These are phyloP conservation scores for Ottelia alismoides DNA, from an alignment of 106 monocot genomes.

Conservation along the genomic window DNA sequence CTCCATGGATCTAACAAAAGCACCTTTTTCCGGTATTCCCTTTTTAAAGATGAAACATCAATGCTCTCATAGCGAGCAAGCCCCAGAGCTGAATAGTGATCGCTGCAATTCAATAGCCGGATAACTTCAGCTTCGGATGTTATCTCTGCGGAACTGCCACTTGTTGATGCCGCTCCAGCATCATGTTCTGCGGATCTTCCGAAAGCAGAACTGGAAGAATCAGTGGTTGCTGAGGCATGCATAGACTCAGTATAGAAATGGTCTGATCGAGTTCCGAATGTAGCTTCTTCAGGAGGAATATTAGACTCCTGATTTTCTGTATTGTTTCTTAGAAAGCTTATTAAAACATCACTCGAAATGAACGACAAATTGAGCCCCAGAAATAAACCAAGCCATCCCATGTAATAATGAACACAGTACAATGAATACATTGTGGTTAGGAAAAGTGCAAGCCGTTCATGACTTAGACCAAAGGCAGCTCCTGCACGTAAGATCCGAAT, in stretches of 20 bases:
- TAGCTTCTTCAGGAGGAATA: constrained; percentile 17
- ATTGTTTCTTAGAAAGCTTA: constrained; percentile 55
- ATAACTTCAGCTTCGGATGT: constrained; percentile 92
- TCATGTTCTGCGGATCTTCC: constrained; percentile 23
- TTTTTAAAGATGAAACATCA: constrained; percentile 70
- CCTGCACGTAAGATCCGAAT: constrained; percentile 25
- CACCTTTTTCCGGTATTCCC: constrained; percentile 92
- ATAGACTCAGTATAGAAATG: constrained; percentile 18
- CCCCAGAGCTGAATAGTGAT: constrained; percentile 89
- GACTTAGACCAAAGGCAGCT: constrained; percentile 37
- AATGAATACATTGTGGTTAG: constrained; percentile 62
- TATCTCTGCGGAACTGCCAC: constrained; percentile 66
- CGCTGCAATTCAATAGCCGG: constrained; percentile 67
- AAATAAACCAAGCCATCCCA: constrained; percentile 85
- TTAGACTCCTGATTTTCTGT: constrained; percentile 34
- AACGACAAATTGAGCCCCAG: constrained; percentile 74
- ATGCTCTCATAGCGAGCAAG: constrained; percentile 61
- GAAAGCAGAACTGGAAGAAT: constrained; percentile 17
- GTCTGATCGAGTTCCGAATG: constrained; percentile 6
- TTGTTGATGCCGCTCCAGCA: constrained; percentile 63
- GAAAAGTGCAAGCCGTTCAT: constrained; percentile 63
- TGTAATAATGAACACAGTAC: constrained; percentile 60
- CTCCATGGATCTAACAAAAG: too few species aligned
- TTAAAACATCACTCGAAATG: constrained; percentile 71
- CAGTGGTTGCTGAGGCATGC: constrained; percentile 25